Conservation (phyloP, 2,329 filamentous ascomycete species). For the Waltergamsia citrina region DNA sequence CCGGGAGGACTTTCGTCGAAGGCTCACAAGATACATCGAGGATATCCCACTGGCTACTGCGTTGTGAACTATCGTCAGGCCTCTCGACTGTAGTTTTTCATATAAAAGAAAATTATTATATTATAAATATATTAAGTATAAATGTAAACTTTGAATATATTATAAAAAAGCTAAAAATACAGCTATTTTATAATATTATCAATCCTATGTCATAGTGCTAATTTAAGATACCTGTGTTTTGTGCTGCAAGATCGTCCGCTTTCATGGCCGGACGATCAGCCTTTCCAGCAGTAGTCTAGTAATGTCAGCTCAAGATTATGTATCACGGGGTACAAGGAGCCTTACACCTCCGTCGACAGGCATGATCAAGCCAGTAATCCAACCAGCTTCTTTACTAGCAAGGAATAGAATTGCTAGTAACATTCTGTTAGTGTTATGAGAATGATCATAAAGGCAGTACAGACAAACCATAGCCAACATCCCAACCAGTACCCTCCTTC, state of each 20-base stretch:
- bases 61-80: no score
- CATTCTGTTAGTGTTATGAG: neutral
- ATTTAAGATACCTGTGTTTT: neutral
- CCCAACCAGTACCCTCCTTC: constrained; percentile 15
- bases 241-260: neutral
- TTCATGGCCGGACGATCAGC: constrained; percentile 1
- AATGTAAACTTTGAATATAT: no score
- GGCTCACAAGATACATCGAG: no score
- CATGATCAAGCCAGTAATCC: constrained; percentile 17
- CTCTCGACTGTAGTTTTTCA: no score
- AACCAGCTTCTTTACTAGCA: constrained; percentile 14
- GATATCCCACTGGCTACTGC: no score
- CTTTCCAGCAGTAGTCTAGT: constrained; percentile 1
- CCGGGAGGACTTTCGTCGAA: no score
- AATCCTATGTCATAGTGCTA: no score
- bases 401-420: constrained; percentile 13
- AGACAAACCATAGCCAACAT: constrained; percentile 15
- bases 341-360: constrained; percentile 17
- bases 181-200: no score
- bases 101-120: no score
- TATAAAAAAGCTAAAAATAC: no score
- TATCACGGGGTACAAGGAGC: no score
- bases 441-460: neutral
- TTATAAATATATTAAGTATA: no score
- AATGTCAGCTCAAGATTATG: neutral